Percentiles rank a stretch among this genome's conserved stretches.
phyloP scores from a whole-genome alignment of 2,329 filamentous ascomycete genomes.

The Colletotrichum sp. region DNA sequence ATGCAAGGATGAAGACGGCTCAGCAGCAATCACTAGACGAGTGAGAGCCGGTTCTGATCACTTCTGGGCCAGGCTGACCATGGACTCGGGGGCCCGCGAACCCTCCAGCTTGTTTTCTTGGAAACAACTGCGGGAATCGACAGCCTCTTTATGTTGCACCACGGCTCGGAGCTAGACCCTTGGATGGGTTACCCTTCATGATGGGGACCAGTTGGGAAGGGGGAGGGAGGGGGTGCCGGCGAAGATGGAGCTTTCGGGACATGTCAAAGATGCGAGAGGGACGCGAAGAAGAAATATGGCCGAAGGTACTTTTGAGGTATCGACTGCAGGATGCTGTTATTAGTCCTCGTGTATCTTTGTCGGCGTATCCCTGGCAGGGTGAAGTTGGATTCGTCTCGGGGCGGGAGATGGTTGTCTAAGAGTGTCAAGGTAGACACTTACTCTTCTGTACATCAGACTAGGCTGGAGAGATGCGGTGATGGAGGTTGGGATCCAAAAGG shows the following conservation, averaged over 20 bases:
- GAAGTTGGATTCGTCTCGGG: neutral
- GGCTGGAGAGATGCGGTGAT: neutral
- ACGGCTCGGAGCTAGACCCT: neutral
- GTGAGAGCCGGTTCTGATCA: neutral
- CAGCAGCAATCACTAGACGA: neutral
- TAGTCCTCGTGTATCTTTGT: neutral
- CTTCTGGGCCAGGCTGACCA: neutral
- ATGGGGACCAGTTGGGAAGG: neutral
- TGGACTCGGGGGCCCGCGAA: neutral
- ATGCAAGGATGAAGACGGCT: neutral
- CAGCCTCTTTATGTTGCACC: neutral
- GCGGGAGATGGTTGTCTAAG: neutral
- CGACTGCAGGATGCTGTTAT: neutral
- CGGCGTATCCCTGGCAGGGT: neutral
- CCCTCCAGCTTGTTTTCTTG: neutral
- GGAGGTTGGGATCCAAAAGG: neutral
- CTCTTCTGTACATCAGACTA: neutral
- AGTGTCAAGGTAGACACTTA: neutral
- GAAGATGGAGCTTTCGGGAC: neutral
- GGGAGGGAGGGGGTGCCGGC: neutral
- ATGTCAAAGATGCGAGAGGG: neutral
- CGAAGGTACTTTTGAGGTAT: neutral
- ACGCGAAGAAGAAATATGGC: constrained; percentile 1
- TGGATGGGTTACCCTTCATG: neutral
- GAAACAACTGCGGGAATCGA: neutral